These are phyloP conservation scores for Quercus phellos DNA, from an alignment of 331 rosid species.

Conservation along the genomic window DNA sequence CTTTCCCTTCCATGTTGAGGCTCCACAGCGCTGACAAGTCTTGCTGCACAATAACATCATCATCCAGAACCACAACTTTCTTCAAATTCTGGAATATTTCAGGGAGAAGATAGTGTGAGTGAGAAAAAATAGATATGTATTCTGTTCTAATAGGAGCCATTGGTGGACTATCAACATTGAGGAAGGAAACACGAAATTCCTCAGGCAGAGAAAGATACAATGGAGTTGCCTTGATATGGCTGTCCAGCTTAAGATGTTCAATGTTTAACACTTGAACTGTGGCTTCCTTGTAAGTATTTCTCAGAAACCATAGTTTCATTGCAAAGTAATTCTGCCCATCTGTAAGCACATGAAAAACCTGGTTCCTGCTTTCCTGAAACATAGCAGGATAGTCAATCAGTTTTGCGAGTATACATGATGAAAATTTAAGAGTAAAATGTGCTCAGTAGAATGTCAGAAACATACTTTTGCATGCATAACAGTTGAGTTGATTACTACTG, in stretches of 20 bases:
- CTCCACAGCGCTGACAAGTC: constrained; percentile 87
- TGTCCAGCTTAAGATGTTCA: constrained; percentile 53
- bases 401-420: constrained; percentile 12
- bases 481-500: constrained; percentile 90
- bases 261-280: constrained; percentile 69
- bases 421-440: constrained; percentile 16
- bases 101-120: constrained; percentile 84
- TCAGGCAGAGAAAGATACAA: constrained; percentile 51
- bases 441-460: constrained; percentile 7
- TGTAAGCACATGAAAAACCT: constrained; percentile 94
- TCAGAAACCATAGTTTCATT: constrained; percentile 85
- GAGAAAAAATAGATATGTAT: constrained; percentile 82
- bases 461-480: constrained; percentile 73
- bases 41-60: constrained; percentile 80
- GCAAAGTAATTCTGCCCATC: constrained; percentile 84
- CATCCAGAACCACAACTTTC: constrained; percentile 83
- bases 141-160: constrained; percentile 53
- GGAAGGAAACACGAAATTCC: constrained; percentile 76
- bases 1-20: constrained; percentile 73
- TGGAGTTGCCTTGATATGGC: constrained; percentile 26
- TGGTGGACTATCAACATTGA: constrained; percentile 38
- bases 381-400: constrained; percentile 27
- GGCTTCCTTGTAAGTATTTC: constrained; percentile 64
- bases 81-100: constrained; percentile 67
- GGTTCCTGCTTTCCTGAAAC: constrained; percentile 70